Evolutionary conservation across 2,329 filamentous ascomycete genomes (phyloP).

Genomic region (Phaeosphaeriaceae sp.): DNA sequence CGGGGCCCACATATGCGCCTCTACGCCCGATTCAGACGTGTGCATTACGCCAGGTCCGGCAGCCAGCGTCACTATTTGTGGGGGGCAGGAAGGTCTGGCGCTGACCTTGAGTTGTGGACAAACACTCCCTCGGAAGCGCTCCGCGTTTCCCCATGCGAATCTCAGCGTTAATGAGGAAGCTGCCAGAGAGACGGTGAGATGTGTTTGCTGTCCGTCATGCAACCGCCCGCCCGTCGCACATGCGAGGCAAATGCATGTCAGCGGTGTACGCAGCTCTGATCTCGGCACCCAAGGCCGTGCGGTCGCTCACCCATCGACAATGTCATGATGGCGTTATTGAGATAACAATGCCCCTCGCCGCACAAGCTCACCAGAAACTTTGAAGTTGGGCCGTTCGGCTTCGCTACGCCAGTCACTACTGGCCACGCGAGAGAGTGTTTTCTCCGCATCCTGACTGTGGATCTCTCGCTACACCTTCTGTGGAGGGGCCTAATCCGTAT

Average conservation of each 20-base stretch:
- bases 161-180: constrained; percentile 26
- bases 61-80: constrained; percentile 46
- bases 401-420: constrained; percentile 1
- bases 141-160: constrained; percentile 37
- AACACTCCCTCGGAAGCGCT: constrained; percentile 37
- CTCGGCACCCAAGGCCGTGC: constrained; percentile 17
- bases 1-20: constrained; percentile 26
- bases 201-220: constrained; percentile 26
- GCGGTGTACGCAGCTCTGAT: constrained; percentile 6
- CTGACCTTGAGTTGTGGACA: constrained; percentile 22
- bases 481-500: constrained; percentile 9
- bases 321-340: background rate
- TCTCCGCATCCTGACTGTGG: constrained; percentile 20
- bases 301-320: constrained; percentile 21
- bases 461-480: constrained; percentile 28
- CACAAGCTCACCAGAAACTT: constrained; percentile 12
- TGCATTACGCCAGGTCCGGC: constrained; percentile 28
- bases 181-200: constrained; percentile 25
- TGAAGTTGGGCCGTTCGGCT: constrained; percentile 1
- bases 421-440: constrained; percentile 6
- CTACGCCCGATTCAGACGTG: constrained; percentile 25
- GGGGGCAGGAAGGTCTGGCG: constrained; percentile 35
- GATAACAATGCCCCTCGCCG: constrained; percentile 8
- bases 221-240: constrained; percentile 6
- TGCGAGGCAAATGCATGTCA: constrained; percentile 18